Base-by-base conservation (phyloP, 371 early-diverging fungal genomes). In the Zychaea mexicana region DNA sequence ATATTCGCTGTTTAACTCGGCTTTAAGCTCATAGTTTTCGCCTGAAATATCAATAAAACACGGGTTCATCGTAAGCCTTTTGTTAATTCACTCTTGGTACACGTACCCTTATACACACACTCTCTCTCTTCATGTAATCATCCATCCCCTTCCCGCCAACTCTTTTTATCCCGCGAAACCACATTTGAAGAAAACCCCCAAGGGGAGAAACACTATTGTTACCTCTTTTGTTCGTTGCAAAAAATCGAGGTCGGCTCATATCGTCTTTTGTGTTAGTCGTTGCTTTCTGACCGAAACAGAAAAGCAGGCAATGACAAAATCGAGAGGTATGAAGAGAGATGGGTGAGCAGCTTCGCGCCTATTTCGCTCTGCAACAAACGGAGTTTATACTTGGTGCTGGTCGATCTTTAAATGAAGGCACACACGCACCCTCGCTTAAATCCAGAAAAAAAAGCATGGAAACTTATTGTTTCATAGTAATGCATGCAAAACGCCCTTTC, bases 1-100 rank as follows among this genome's bases (percentile, higher is more conserved):
- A 79, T 96, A 95, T 77, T 98, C 98, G 77, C 93, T 92, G 77
- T 98, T 98, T 36, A 98, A 83, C 64, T 98, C 99, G 10, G 93
- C 89, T 68, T 93, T 90, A 52, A 98, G 86, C 81, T 98, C 99
- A 69, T 91, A 96, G 81, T 94, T 96, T 76, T 98, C 99, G 57
- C 98, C 96, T 96, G 67, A 21, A 58, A 28, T 15, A 49, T 49
- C 19, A 12, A 49, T 28, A n/a, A n/a, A n/a, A n/a, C n/a, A n/a
- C n/a, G n/a, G n/a, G n/a, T n/a, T n/a, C n/a, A n/a, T n/a, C n/a
- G n/a, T n/a, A n/a, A n/a, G n/a, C n/a, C n/a, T n/a, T n/a, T n/a
- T n/a, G n/a, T n/a, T n/a, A n/a, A n/a, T n/a, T n/a, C n/a, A n/a
- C n/a, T n/a, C n/a, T n/a, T n/a, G n/a, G n/a, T n/a, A n/a, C n/a